A percentile compares a stretch with the other conserved stretches of the same genome.
phyloP scores from a whole-genome alignment of 1,284 basidiomycete genomes.

The Pisolithus thermaeus region DNA sequence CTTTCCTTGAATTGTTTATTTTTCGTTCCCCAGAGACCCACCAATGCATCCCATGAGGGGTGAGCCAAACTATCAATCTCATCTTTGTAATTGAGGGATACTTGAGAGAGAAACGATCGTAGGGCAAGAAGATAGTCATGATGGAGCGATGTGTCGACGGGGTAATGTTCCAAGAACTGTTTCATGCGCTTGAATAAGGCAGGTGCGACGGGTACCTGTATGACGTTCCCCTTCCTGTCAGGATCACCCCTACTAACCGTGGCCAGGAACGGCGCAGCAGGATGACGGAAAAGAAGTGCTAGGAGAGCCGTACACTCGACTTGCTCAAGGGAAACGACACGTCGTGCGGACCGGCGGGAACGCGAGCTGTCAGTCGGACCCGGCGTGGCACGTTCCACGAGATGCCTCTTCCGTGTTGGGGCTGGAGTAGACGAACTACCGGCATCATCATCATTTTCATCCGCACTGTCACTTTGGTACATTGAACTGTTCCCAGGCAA shows the following conservation, averaged over 20 bases:
- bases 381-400: constrained; percentile 19
- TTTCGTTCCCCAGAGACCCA: constrained; percentile 73
- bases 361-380: constrained; percentile 10
- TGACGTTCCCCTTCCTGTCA: constrained; percentile 12
- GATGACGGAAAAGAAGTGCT: constrained; percentile 57
- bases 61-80: constrained; percentile 56
- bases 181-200: constrained; percentile 59
- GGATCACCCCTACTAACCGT: constrained; percentile 21
- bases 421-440: constrained; percentile 19
- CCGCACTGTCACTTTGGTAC: constrained; percentile 27
- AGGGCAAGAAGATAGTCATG: constrained; percentile 66
- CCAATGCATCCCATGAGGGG: constrained; percentile 57
- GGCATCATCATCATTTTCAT: constrained; percentile 29
- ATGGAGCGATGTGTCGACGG: constrained; percentile 68
- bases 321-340: constrained; percentile 53
- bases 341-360: constrained; percentile 15
- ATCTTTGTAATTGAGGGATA: constrained; percentile 66
- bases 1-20: constrained; percentile 63
- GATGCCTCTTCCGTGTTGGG: constrained; percentile 25
- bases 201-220: constrained; percentile 33
- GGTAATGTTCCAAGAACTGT: constrained; percentile 61
- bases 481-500: constrained; percentile 21
- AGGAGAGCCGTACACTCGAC: constrained; percentile 68
- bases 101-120: constrained; percentile 61
- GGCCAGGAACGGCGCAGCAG: constrained; percentile 50